Base-by-base conservation (phyloP, 352 stramenopile species). In the Pythium sp. region DNA sequence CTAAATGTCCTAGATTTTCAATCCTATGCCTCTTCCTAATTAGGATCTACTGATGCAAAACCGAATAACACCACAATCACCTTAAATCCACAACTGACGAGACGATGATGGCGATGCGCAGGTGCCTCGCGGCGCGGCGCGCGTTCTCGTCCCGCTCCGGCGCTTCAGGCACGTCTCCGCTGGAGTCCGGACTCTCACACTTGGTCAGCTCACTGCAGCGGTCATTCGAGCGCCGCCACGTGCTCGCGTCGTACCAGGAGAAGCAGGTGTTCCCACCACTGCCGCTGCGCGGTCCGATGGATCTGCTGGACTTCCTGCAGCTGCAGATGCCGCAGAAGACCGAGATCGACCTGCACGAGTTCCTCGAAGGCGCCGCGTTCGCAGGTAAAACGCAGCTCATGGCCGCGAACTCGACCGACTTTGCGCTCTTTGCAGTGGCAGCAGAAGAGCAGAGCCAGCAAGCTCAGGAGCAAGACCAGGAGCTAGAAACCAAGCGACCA, bases 341-440 rank as follows among this genome's bases (percentile, higher is more conserved):
- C 5, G 28, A 78, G 28, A 57, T 85, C 24, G 73, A 85, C 56
- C 61, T 82, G 63, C 30, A 59, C n/a, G 73, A 81, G 56, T 85
- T 85, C 62, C 65, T 85, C 5, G 56, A 77, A 7, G 77, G 77
- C 1, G 75, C 67, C 9, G 71, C 78, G 32, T 68, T 62, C 36
- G 75, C 77, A 1, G 55, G 67, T 5, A 62, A 71, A n/a, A 22
- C 41, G 58, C 73, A 83, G 28, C 69, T 81, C 2, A 72, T 70
- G 32, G 69, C 74, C 0, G 74, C 75, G 14, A 83, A 81, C 55
- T 81, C 76, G 26, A 64, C 71, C 15, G 71, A 80, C 20, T 83
- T 83, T 34, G 68, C 67, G 2, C 28, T 71, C 24, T 83, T 71
- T 53, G 69, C 74, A 0, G 72, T 67, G 1, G 76, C 69, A 54